phyloP scores from a whole-genome alignment of 345 rosid species.

The Brassica nigra region DNA sequence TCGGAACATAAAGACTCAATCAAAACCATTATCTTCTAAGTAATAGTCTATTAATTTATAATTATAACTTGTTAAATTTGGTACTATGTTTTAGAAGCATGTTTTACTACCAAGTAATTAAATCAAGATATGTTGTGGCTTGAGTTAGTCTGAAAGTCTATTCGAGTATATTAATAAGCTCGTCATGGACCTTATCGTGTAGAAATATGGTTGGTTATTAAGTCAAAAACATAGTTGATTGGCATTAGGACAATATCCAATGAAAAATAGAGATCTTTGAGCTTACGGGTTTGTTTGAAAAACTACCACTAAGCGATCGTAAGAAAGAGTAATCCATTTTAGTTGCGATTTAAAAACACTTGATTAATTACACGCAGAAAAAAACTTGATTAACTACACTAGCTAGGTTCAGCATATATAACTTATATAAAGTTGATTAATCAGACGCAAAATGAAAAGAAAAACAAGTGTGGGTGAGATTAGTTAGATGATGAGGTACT shows the following conservation, averaged over 20 bases:
- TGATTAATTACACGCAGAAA: neutral
- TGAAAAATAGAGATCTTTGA: neutral
- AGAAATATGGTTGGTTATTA: neutral
- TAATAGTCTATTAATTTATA: neutral
- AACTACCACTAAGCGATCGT: neutral
- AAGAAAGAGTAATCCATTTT: neutral
- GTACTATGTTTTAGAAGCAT: neutral
- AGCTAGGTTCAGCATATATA: neutral
- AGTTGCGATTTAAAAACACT: neutral
- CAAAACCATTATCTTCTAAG: neutral
- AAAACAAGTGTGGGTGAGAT: constrained; percentile 32
- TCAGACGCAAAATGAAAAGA: neutral
- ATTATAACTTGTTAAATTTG: neutral
- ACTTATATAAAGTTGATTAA: neutral
- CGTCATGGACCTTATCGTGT: neutral
- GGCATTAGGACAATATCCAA: neutral
- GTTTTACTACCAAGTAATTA: neutral
- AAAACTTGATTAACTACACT: neutral
- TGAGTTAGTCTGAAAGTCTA: neutral
- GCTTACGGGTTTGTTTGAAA: neutral
- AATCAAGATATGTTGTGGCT: neutral
- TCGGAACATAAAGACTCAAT: neutral
- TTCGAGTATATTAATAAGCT: neutral
- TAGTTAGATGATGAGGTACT: constrained; percentile 31
- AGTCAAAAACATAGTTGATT: neutral